Evolutionary conservation across 345 rosid genomes (phyloP).

Genomic region (Populus tremula): DNA sequence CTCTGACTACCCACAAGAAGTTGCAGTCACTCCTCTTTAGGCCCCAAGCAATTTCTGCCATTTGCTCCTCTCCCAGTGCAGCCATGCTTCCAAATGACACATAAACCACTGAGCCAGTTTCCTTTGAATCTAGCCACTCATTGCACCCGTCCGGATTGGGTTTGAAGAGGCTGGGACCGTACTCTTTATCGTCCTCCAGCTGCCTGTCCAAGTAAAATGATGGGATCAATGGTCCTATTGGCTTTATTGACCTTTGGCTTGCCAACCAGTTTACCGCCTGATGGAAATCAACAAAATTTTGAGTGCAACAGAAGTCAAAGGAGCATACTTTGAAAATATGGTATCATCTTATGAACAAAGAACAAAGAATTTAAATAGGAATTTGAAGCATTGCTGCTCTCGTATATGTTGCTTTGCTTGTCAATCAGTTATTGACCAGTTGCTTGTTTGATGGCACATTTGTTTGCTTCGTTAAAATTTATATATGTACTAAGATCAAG

Average conservation of each 20-base stretch:
- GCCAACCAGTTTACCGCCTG: constrained; percentile 5
- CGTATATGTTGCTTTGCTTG: no score
- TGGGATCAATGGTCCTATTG: constrained; percentile 64
- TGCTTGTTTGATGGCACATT: no score
- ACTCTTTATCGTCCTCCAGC: constrained; percentile 36
- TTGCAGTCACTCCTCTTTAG: constrained; percentile 19
- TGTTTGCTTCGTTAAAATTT: no score
- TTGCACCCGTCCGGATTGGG: not conserved
- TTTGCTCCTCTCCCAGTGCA: constrained; percentile 33
- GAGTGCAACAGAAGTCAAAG: no score
- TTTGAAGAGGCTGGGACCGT: constrained; percentile 35
- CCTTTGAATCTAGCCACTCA: constrained; percentile 46
- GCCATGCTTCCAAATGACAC: constrained; percentile 66
- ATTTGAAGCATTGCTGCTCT: no score
- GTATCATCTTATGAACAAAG: no score
- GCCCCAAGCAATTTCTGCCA: constrained; percentile 51
- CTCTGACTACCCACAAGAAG: constrained; percentile 58
- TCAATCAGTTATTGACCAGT: constrained; percentile 14
- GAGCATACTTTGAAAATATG: no score
- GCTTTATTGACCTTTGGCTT: not conserved
- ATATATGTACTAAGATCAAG: no score
- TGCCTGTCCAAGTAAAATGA: constrained; percentile 52
- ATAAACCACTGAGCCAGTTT: constrained; percentile 45
- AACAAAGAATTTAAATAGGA: no score
- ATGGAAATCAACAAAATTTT: no score